Base-by-base conservation (phyloP, 140 eudicot species). In the Bidens hawaiensis region DNA sequence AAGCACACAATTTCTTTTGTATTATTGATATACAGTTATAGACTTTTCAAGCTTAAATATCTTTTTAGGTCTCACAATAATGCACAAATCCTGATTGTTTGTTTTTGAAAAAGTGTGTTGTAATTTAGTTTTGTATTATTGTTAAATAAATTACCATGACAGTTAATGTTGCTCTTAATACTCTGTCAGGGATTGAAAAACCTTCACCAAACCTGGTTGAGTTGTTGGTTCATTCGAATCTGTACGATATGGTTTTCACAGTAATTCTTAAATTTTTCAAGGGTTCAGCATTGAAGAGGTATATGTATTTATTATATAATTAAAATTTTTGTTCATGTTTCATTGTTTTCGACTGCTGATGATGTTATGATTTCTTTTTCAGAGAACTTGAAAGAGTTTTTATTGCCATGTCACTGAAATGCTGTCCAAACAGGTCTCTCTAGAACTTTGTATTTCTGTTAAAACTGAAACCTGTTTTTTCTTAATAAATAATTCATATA, bases 361-460 rank as follows among this genome's bases (percentile, higher is more conserved):
- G 14, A 56, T 18, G 17, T 53, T 15, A 15, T 23, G 36, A 21
- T 6, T 31, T 38, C 15, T 49, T 57, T 10, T 55, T 60, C 79
- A 93, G 99, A 87, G 94, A 81, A 56, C 75, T 93, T 72, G 99
- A 85, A 80, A 85, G 86, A 81, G 93, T 85, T 48, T 93, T 93
- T 77, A 70, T 74, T 30, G 72, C 89, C 63, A 82, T 93, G 89
- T 75, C 99, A 4, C 68, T 83, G 62, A 88, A 83, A 73, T 93
- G 99, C 82, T 85, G 95, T 60, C 83, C 95, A 14, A 81, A 31
- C 77, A 85, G 80, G 76, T 79, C 19, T 51, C 72, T 33, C 23
- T 52, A 28, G 15, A 4, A 17, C 12, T 47, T 30, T 26, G 19
- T 13, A 18, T 17, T 47, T 49, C 55, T 49, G n/a, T n/a, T n/a